Base-by-base conservation (phyloP, 345 rosid species). In the Syzygium oleosum region DNA sequence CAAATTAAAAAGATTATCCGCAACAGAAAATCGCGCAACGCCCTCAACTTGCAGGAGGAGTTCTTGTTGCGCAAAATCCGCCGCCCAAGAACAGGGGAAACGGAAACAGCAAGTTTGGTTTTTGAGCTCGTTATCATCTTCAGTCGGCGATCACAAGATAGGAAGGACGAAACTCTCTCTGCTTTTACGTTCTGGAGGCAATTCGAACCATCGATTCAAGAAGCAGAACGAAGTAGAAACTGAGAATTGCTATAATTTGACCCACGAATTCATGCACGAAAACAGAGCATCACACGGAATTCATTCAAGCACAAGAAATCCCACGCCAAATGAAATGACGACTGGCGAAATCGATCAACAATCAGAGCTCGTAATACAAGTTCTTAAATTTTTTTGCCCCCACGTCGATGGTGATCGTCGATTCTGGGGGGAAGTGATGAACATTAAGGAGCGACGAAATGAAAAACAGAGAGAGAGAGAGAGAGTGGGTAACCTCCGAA, bases 401-500 rank as follows among this genome's bases (percentile, higher is more conserved):
- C 11, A 4, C 65, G 29, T 38, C 13, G 43, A 38, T 1, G 43
- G 16, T 34, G 19, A 31, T 65, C 16, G 41, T 65, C 78, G 78
- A 31, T 65, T 65, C 43, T 65, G 43, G 43, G 31, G 3, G 1
- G 78, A 31, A 9, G 41, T 31, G 78, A 65, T 34, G 73, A 59
- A 25, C 46, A 15, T 59, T 23, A 34, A 34, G 17, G 56, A 17
- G 52, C 19, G 21, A 68, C 25, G 19, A 16, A 41, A 51, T 9
- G 6, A 43, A 78, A 31, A 7, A 9, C 15, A 53, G 46, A 9
- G 5, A 4, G 43, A 43, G 46, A 73, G 12, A 17, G n/a, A 52
- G 31, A 55, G 27, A 55, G 59, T 43, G 46, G 46, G 46, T 25
- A 27, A 94, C 97, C 97, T 88, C 90, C 88, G 83, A 87, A 88